These are phyloP conservation scores for Plasmodium blacklocki DNA, from an alignment of 169 alveolate species.

Conservation along the genomic window DNA sequence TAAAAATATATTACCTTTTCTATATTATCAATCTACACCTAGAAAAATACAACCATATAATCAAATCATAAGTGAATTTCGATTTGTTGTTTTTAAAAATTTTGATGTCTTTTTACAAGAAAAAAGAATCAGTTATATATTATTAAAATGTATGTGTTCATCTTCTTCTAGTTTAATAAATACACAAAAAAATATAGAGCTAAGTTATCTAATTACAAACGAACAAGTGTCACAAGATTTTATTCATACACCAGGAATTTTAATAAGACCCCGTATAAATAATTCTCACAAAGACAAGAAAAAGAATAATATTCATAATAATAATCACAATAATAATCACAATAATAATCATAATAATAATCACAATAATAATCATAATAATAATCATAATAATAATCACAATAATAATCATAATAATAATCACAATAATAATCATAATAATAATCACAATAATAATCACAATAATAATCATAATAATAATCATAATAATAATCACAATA, in stretches of 20 bases:
- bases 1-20: background rate
- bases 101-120: slow-evolving; percentile 13
- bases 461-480: too few relatives aligned
- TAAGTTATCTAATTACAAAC: slow-evolving; percentile 22
- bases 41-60: background rate
- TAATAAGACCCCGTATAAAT: background rate
- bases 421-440: too few relatives aligned
- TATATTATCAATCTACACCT: background rate
- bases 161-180: background rate
- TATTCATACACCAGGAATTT: slow-evolving; percentile 13
- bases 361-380: too few relatives aligned
- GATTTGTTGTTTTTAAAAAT: slow-evolving; percentile 33
- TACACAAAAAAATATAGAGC: background rate
- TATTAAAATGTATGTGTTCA: slow-evolving; percentile 26
- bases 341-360: too few relatives aligned
- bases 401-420: too few relatives aligned
- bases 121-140: slow-evolving; percentile 12
- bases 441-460: too few relatives aligned
- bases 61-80: slow-evolving; percentile 16
- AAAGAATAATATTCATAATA: too few relatives aligned
- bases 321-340: too few relatives aligned
- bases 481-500: too few relatives aligned
- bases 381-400: too few relatives aligned
- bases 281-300: too few relatives aligned
- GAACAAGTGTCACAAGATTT: slow-evolving; percentile 21